Percentiles rank a stretch among this genome's conserved stretches.
These are phyloP conservation scores for Ophiocordyceps camponoti-saundersi DNA, from an alignment of 2,329 filamentous ascomycete species.

Conservation along the genomic window DNA sequence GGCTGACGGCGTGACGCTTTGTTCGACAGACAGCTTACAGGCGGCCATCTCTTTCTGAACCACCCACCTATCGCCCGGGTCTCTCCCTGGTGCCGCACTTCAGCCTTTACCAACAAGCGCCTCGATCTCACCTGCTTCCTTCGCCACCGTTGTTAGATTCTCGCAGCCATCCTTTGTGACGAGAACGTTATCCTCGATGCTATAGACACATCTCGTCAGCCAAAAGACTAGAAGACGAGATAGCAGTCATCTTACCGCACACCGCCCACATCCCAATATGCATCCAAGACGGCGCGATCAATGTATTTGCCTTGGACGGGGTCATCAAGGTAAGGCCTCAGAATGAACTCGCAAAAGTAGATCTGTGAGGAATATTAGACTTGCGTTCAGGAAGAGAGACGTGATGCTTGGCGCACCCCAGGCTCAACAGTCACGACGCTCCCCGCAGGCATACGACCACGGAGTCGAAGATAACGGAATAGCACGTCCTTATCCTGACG, in stretches of 20 bases:
- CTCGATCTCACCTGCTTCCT: constrained; percentile 48
- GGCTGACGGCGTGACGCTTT: background rate
- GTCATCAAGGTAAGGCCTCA: constrained; percentile 61
- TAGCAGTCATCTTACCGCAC: constrained; percentile 33
- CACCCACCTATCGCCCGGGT: background rate
- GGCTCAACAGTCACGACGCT: constrained; percentile 91
- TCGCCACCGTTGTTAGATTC: constrained; percentile 57
- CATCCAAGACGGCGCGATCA: constrained; percentile 51
- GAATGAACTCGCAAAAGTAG: constrained; percentile 85
- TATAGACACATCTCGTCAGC: constrained; percentile 4
- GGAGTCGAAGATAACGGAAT: constrained; percentile 73
- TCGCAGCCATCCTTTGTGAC: constrained; percentile 52
- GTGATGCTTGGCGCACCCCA: constrained; percentile 39
- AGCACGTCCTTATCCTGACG: constrained; percentile 65
- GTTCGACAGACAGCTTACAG: background rate
- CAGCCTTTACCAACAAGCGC: constrained; percentile 6
- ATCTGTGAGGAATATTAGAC: constrained; percentile 27
- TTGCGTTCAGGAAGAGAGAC: background rate
- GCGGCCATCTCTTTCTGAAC: background rate
- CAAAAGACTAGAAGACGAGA: background rate
- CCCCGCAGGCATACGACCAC: constrained; percentile 57
- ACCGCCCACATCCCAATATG: constrained; percentile 70
- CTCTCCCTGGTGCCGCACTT: background rate
- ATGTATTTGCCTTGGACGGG: constrained; percentile 62
- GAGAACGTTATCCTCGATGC: constrained; percentile 55